phyloP scores from a whole-genome alignment of 257 asterid genomes.

The Solanum commersonii region DNA sequence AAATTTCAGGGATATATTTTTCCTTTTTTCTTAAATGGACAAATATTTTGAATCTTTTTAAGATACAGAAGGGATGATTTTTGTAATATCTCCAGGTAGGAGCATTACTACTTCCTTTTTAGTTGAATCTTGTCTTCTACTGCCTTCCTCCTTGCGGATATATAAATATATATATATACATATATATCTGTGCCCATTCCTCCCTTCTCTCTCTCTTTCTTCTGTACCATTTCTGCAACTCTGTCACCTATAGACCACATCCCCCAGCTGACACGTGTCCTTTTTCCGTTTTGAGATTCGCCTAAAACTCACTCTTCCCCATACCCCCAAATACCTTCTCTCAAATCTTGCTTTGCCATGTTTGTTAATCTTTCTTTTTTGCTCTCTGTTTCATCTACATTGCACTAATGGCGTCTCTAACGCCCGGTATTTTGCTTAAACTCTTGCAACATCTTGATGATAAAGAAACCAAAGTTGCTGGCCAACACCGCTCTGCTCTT shows the following conservation, averaged over 20 bases:
- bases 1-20: too few species aligned
- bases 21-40: too few species aligned
- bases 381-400: not conserved
- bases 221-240: not conserved
- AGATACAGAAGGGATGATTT: not conserved
- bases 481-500: conserved; percentile 92
- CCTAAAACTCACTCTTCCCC: not conserved
- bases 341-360: not conserved
- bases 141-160: not conserved
- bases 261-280: not conserved
- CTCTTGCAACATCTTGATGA: conserved; percentile 65
- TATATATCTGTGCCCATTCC: not conserved
- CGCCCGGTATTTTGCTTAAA: conserved; percentile 61
- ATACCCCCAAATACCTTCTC: not conserved
- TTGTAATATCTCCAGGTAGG: not conserved
- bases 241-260: not conserved
- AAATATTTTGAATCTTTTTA: not conserved
- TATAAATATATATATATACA: too few species aligned
- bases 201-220: not conserved
- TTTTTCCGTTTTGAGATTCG: not conserved
- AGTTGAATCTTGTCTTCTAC: conserved; percentile 1
- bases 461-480: conserved; percentile 61
- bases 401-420: conserved; percentile 60
- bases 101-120: not conserved
- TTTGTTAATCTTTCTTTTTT: not conserved